Evolutionary conservation across 202 grass and related monocot genomes (phyloP), one percentile per base, ranked within the genome.

Genomic region (Setaria italica): DNA sequence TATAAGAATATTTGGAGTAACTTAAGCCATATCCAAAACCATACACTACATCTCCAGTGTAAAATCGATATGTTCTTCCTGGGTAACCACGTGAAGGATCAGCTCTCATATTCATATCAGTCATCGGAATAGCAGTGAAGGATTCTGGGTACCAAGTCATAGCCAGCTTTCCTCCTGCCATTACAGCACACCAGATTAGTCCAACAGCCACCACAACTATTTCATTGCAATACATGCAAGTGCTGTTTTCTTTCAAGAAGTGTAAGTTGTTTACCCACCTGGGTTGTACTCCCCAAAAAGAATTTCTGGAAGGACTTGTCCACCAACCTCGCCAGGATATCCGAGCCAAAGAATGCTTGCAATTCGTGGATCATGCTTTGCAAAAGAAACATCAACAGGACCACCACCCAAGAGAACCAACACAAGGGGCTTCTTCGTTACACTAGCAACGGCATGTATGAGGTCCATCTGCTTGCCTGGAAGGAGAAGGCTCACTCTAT

Each of bases 131-230:
- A 10, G 84, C 35, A 19, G 93, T 92, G 79, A 95, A 95, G 58
- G 93, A 92, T 71, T 99, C 90, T 0, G 90, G 93, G 37, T 99
- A 99, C 93, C 96, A 99, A 80, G 93, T 95, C n/a, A 94, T 72
- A 21, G 91, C 82, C 69, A 95, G 77, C 66, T 84, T 92, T 72
- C 90, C 91, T 54, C 86, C 96, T 99, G 85, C 74, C 50, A 85
- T 64, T 11, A 60, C 4, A 75, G 30, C 17, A 67, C 30, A 89
- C 37, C 0, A 78, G 16, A 85, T 81, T 89, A 95, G 54, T 70
- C 51, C 37, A 58, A 46, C 34, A 39, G 63, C 21, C 50, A 72
- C 65, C 43, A 54, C 29, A 60, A 78, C 16, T 25, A 70, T 78
- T 80, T 45, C 29, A 50, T 67, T 57, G 15, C 37, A 77, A 67